Evolutionary conservation across 1,284 basidiomycete species (phyloP).

Genomic region (Sporisorium sorghi): DNA sequence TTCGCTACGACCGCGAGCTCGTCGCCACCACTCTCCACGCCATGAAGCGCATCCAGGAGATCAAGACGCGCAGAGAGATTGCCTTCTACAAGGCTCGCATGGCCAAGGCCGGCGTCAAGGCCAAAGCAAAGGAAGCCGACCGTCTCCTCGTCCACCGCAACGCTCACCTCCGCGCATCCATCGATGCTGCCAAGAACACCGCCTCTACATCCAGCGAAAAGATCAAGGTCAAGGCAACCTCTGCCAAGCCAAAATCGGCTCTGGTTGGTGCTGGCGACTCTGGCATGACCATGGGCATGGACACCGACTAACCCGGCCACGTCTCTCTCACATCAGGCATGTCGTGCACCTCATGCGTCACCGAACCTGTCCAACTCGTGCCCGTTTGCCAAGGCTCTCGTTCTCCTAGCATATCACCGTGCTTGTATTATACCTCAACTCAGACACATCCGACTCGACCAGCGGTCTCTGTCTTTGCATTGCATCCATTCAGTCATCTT

Average conservation of each 20-base stretch:
- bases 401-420: slow-evolving; percentile 14
- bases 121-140: slow-evolving; percentile 59
- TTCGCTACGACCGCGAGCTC: slow-evolving; percentile 96
- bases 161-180: slow-evolving; percentile 60
- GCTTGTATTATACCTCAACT: slow-evolving; percentile 45
- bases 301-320: slow-evolving; percentile 40
- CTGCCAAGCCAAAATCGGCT: slow-evolving; percentile 54
- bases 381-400: too few relatives aligned
- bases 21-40: slow-evolving; percentile 94
- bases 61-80: slow-evolving; percentile 88
- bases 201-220: slow-evolving; percentile 45
- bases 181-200: slow-evolving; percentile 39
- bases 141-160: slow-evolving; percentile 63
- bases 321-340: background rate
- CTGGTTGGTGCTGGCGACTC: slow-evolving; percentile 51
- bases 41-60: slow-evolving; percentile 94
- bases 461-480: slow-evolving; percentile 24
- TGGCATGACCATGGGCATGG: slow-evolving; percentile 59
- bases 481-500: slow-evolving; percentile 21
- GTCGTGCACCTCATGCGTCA: too few relatives aligned
- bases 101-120: slow-evolving; percentile 63
- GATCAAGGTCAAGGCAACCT: slow-evolving; percentile 55
- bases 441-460: slow-evolving; percentile 10
- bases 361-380: too few relatives aligned
- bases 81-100: slow-evolving; percentile 79